Conservation (phyloP, 805 yeast genomes). For the Nakazawaea wickerhamii region DNA sequence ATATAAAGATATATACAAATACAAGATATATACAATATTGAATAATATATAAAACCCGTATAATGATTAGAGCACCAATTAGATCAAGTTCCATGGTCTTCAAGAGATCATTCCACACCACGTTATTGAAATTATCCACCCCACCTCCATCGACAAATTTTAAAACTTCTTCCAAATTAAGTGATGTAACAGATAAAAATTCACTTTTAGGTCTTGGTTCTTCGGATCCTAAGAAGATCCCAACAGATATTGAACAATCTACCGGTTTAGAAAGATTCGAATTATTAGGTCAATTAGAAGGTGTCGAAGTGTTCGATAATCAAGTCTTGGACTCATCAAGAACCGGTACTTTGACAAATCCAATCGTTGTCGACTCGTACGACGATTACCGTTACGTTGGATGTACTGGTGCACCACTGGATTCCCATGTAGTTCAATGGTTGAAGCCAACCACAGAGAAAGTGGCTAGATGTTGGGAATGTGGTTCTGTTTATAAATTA, state of each 20-base stretch:
- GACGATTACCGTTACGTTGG: constrained; percentile 94
- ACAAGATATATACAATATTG: too few relatives aligned
- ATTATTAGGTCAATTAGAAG: constrained; percentile 88
- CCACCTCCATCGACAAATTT: constrained; percentile 28
- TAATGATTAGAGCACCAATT: too few relatives aligned
- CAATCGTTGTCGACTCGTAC: constrained; percentile 84
- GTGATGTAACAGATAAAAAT: constrained; percentile 74
- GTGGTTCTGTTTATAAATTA: constrained; percentile 91
- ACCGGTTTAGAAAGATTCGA: constrained; percentile 98
- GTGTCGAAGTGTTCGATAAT: constrained; percentile 89
- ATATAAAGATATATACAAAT: too few relatives aligned
- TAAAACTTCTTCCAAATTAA: constrained; percentile 61
- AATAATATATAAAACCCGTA: too few relatives aligned
- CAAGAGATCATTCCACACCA: too few relatives aligned
- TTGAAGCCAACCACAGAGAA: constrained; percentile 77
- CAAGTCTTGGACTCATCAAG: constrained; percentile 85
- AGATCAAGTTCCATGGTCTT: too few relatives aligned
- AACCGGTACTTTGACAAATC: constrained; percentile 85
- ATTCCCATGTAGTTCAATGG: constrained; percentile 89
- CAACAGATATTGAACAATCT: constrained; percentile 93
- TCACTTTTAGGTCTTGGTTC: constrained; percentile 92
- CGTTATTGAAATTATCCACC: too few relatives aligned
- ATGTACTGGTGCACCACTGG: constrained; percentile 94
- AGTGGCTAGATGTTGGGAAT: constrained; percentile 97
- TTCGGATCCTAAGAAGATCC: constrained; percentile 65